Base-by-base conservation (phyloP, 1,139 yeast species). In the Keqinozyma sinolaborantium region DNA sequence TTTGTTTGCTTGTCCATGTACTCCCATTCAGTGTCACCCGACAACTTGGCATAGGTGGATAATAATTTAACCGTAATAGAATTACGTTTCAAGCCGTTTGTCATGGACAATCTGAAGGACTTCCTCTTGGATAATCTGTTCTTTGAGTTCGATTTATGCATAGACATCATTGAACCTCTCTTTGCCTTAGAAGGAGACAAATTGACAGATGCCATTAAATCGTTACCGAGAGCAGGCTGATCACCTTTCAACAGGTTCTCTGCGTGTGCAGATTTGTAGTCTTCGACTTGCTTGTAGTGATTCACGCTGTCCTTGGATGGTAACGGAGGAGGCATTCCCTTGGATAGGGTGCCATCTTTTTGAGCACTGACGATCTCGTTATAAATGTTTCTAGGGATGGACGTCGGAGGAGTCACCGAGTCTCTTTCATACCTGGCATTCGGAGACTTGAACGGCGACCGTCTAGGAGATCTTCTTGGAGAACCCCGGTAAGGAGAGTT, bases 1-100 rank as follows among this genome's bases (percentile, higher is more conserved):
- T 77, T 81, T 12, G 87, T 79, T 53, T 79, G 86, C 46, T 76
- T 78, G 45, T 81, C 85, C 60, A 81, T 74, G 45, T 76, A 76
- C 47, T 79, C 83, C 79, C 86, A 77, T 38, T 78, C 83, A 29
- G 74, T 68, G 39, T 80, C 86, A 35, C 77, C 76, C 2, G 85
- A 70, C 40, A 82, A 60, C 50, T 78, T 80, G 20, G 90, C 85
- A 51, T 83, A 83, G 0, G 86, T 77, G 1, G 87, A 73, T 36
- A 83, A 68, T 38, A 83, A 58, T 46, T 79, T 82, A 36, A 83
- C 67, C 1, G 90, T 82, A 24, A 82, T 77, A 1, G 88, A 81
- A 41, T 81, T 80, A 47, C 88, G 72, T 53, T 79, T 80, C 45
- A 72, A 51, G 29, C 74, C 73, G 16, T 58, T 51, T 11, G 68